Evolutionary conservation across 108 stramenopile species (phyloP).

Genomic region (Pseudonitzschia delicatissima): DNA sequence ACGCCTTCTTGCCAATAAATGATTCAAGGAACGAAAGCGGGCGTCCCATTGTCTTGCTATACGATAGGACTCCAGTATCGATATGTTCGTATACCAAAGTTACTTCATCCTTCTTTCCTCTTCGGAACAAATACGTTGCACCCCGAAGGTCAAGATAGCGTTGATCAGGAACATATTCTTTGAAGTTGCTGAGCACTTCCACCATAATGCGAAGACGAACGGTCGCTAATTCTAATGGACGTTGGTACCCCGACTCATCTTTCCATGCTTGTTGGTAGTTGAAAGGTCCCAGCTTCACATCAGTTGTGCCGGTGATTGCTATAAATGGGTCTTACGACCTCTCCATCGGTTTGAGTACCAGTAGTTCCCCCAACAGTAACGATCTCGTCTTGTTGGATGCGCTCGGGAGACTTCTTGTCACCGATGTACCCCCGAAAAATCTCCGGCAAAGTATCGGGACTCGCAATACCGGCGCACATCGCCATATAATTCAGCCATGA

Average conservation of each 20-base stretch:
- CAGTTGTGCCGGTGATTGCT: constrained; percentile 21
- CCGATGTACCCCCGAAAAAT: constrained; percentile 70
- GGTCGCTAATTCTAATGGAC: constrained; percentile 73
- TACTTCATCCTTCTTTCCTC: constrained; percentile 8
- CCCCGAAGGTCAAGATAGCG: constrained; percentile 47
- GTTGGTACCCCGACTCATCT: constrained; percentile 60
- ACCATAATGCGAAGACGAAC: constrained; percentile 65
- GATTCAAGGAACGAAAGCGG: constrained; percentile 58
- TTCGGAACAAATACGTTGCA: constrained; percentile 61
- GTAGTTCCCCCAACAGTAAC: constrained; percentile 33
- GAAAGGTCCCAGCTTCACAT: constrained; percentile 38
- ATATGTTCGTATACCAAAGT: constrained; percentile 44
- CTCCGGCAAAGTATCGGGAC: constrained; percentile 60
- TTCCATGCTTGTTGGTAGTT: constrained; percentile 36
- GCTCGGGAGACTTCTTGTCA: constrained; percentile 61
- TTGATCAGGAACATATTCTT: constrained; percentile 53
- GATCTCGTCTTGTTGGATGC: constrained; percentile 47
- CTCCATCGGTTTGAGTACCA: not conserved
- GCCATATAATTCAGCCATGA: constrained; percentile 76
- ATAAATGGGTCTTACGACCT: constrained; percentile 12
- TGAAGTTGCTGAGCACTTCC: constrained; percentile 62
- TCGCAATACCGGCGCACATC: constrained; percentile 77
- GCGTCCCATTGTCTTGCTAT: constrained; percentile 57
- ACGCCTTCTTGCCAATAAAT: constrained; percentile 47
- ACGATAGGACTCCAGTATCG: constrained; percentile 56